Conservation (phyloP, 116 monocot species). For the Phalaenopsis hybrid region DNA sequence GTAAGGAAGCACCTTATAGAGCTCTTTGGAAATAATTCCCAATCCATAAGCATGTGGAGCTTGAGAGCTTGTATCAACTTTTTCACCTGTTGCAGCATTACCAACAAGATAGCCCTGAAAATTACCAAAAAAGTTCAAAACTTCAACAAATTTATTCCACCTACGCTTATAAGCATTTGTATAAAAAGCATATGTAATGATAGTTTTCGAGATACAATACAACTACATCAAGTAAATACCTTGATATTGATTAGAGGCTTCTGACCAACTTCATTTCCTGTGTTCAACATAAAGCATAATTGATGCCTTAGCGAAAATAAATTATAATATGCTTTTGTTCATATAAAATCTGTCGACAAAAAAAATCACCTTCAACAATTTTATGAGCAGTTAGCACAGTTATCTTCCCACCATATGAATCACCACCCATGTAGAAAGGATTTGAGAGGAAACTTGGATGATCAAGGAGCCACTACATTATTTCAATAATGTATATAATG, state of each 20-base stretch:
- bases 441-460: constrained; percentile 18
- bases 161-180: background rate
- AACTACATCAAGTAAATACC: constrained; percentile 3
- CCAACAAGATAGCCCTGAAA: constrained; percentile 18
- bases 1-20: constrained; percentile 10
- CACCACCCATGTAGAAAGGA: constrained; percentile 17
- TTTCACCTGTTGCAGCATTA: constrained; percentile 12
- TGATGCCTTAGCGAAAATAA: background rate
- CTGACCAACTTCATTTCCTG: constrained; percentile 6
- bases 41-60: constrained; percentile 15
- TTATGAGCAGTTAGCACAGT: constrained; percentile 13
- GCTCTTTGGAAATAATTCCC: constrained; percentile 15
- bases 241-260: constrained; percentile 3
- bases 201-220: background rate
- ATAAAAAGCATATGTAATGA: background rate
- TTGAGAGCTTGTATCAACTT: constrained; percentile 6
- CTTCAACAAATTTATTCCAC: background rate
- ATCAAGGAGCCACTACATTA: constrained; percentile 18
- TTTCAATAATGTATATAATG: background rate
- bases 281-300: background rate
- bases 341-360: background rate
- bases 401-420: constrained; percentile 19
- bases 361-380: constrained; percentile 13
- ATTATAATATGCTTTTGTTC: background rate
- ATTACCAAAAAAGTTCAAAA: background rate